Base-by-base conservation (phyloP, 2,329 filamentous ascomycete species). In the Neonectria magnoliae region DNA sequence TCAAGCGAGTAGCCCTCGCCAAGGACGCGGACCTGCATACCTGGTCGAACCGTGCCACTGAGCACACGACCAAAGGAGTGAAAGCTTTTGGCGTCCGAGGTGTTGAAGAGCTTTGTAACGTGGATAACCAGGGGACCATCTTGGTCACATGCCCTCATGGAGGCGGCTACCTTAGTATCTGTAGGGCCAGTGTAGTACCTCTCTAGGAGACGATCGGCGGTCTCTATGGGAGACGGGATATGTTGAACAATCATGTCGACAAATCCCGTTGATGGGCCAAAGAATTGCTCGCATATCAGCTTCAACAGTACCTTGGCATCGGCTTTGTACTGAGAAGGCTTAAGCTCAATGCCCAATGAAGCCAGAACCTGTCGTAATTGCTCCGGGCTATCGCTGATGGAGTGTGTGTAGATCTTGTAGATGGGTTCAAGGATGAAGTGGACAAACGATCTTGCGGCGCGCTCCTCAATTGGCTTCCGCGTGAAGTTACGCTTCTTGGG, bases 351-450 rank as follows among this genome's bases (percentile, higher is more conserved):
- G 13, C 94, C 93, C 10, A 99, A 84, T 20, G 88, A 89, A 18
- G 87, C 89, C 62, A 99, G 81, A 0, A 94, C 96, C 51, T 86
- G 86, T 75, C 92, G 94, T 64, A 99, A 82, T 72, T 97, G 92
- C 59, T 93, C 90, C 0, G 95, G 92, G 73, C 90, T 95, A 76
- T 97, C 92, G 76, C 94, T 97, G 75, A 99, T 93, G 4, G 94
- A 97, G 77, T 98, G 93, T 16, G 94, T 95, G 78, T 95, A 98
- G 45, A 99, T 86, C 80, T 99, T 99, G 86, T 99, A 99, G 71
- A 99, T 94, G 18, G 96, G 96, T 77, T 99, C 96, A 52, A 99
- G 84, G 29, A 99, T 87, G 77, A 98, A 99, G 79, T 97, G 91
- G 61, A 98, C 92, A 77, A 99, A 99, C 1, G 93, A 93, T 61